Conservation (phyloP, 441 rosid genomes). For the Bruguiera hainesii region DNA sequence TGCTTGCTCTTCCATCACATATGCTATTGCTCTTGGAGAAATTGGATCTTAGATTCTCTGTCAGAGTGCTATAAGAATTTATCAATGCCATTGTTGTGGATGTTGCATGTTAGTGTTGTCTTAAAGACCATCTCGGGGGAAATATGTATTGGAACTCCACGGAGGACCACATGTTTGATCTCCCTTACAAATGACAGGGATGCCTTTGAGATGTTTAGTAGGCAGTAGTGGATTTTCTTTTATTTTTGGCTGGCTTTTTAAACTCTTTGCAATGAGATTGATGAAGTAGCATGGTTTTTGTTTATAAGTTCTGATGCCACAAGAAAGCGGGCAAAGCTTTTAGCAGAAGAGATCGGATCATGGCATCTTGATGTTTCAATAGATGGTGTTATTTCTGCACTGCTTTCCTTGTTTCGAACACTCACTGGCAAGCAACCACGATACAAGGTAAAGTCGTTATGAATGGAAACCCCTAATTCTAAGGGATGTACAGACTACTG, state of each 20-base stretch:
- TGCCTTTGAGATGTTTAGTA: neutral
- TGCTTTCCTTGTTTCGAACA: conserved; percentile 74
- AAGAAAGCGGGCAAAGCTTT: conserved; percentile 67
- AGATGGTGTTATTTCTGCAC: conserved; percentile 80
- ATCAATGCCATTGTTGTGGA: neutral
- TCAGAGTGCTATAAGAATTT: neutral
- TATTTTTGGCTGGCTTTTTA: neutral
- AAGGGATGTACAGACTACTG: neutral
- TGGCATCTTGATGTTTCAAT: conserved; percentile 92
- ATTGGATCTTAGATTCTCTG: too few species aligned
- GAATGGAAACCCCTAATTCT: conserved; percentile 1
- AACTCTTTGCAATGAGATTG: neutral
- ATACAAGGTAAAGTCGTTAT: conserved; percentile 57
- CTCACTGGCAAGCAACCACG: conserved; percentile 85
- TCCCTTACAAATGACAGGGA: neutral
- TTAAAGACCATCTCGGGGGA: neutral
- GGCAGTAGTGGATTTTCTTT: neutral
- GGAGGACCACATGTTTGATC: neutral
- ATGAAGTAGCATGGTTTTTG: neutral
- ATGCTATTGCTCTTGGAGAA: too few species aligned
- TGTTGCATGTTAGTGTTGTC: too few species aligned
- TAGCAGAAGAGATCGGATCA: conserved; percentile 91
- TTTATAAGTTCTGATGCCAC: conserved; percentile 74
- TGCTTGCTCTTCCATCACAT: too few species aligned
- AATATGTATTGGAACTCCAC: neutral